Evolutionary conservation across 495 filamentous ascomycete species (phyloP), one percentile per base, ranked within the genome.

Genomic region (Penicillium cinerascens): DNA sequence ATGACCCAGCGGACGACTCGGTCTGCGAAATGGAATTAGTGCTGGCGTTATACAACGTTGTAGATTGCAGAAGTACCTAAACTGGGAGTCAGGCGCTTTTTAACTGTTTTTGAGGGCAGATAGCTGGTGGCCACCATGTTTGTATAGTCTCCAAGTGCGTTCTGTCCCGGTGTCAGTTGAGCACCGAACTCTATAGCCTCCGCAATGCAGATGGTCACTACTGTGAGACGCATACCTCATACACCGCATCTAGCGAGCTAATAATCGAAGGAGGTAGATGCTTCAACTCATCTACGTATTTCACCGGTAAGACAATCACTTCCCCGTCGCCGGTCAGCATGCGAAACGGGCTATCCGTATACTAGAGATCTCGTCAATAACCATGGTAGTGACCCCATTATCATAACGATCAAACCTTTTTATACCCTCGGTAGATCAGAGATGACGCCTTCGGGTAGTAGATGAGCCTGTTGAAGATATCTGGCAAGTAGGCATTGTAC

Each of bases 261-360:
- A 69, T n/a, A 16, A 52, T 48, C 1, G 50, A 54, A 4, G 59
- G 37, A 15, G 54, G 51, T 2, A 65, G 16, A 20, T 52, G 37
- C 27, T 55, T 58, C 2, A 73, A 47, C 38, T 71, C 66, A 29
- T 63, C 40, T 1, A 65, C 47, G 41, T 71, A 73, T 20, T 56
- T 66, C 2, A 46, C 47, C 2, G 70, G 68, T 37, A 73, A 50
- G 4, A 71, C 63, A 9, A 69, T 52, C 29, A 71, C 22, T 43
- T 71, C 70, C n/a, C 62, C 64, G 47, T 73, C 68, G 7, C 58
- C 49, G 6, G 65, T 69, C n/a, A 68, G 56, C 21, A 73, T 49
- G 4, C 66, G 60, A 38, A 66, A 72, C 3, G 67, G 59, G 7
- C 25, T 48, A 23, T 64, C 50, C 42, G 59, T 64, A 49, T 66